Percentiles rank a stretch among this genome's conserved stretches.
Evolutionary conservation across 805 yeast species (phyloP).

Genomic region (Candida anglica): DNA sequence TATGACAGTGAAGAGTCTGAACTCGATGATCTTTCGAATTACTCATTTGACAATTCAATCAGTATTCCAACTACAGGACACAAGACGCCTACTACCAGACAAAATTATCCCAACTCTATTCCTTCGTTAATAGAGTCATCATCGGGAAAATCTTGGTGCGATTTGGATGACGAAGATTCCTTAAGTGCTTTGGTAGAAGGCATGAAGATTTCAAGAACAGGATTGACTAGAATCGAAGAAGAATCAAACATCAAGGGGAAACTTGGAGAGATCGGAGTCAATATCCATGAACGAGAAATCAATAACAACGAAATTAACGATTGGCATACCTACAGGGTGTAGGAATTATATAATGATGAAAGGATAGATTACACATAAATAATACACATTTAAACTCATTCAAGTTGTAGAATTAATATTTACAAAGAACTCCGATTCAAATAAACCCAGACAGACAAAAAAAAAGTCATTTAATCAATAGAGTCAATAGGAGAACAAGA

Average conservation of each 20-base stretch:
- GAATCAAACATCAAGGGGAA: slow-evolving; percentile 1
- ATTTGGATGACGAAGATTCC: slow-evolving; percentile 22
- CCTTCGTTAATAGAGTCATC: slow-evolving; percentile 32
- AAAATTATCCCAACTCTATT: slow-evolving; percentile 4
- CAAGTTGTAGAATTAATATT: too few relatives aligned
- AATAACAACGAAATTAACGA: slow-evolving; percentile 8
- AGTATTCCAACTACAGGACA: neutral
- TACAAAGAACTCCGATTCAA: too few relatives aligned
- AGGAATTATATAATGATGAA: slow-evolving; percentile 3
- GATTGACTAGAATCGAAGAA: neutral
- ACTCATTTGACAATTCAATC: neutral
- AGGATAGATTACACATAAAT: neutral
- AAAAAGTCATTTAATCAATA: too few relatives aligned
- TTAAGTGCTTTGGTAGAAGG: slow-evolving; percentile 4
- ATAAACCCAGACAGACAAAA: too few relatives aligned
- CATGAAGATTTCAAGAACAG: neutral
- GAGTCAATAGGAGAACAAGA: too few relatives aligned
- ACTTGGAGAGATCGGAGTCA: slow-evolving; percentile 3
- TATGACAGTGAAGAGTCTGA: slow-evolving; percentile 2
- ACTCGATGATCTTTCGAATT: slow-evolving; percentile 3
- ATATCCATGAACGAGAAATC: slow-evolving; percentile 4
- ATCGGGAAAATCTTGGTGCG: slow-evolving; percentile 32
- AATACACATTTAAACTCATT: too few relatives aligned
- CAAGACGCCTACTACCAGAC: neutral
- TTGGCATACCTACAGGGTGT: slow-evolving; percentile 5